phyloP scores from a whole-genome alignment of 2,329 filamentous ascomycete genomes.

The Botrytis aclada region DNA sequence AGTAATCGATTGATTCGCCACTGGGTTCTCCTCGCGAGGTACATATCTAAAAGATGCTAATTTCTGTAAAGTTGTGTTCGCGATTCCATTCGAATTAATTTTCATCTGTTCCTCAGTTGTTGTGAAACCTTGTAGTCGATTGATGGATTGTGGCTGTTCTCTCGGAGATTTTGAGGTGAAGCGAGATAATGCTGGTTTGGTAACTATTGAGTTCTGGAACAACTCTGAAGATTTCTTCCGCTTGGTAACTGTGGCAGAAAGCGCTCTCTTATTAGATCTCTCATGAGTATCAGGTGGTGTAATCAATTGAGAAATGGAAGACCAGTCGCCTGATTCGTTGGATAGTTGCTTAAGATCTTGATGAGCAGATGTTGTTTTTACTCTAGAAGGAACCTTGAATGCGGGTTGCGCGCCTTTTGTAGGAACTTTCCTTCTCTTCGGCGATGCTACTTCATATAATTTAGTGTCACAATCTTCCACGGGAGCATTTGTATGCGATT shows the following conservation, averaged over 20 bases:
- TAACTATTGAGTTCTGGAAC: slow-evolving; percentile 29
- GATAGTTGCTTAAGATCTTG: background rate
- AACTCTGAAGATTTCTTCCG: slow-evolving; percentile 18
- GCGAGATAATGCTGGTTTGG: slow-evolving; percentile 25
- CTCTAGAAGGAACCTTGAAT: slow-evolving; percentile 12
- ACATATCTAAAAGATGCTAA: slow-evolving; percentile 19
- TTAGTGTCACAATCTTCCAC: background rate
- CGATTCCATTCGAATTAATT: slow-evolving; percentile 11
- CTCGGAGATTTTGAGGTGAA: slow-evolving; percentile 17
- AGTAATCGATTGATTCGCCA: background rate
- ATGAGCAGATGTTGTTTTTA: background rate
- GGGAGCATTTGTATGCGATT: slow-evolving; percentile 18
- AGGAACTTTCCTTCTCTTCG: slow-evolving; percentile 6
- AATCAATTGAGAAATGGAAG: slow-evolving; percentile 20
- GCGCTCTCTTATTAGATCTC: slow-evolving; percentile 16
- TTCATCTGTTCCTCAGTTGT: slow-evolving; percentile 31
- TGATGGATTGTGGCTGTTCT: slow-evolving; percentile 15
- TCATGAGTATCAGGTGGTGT: slow-evolving; percentile 24
- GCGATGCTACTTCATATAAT: background rate
- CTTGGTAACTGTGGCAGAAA: slow-evolving; percentile 16
- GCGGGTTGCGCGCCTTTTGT: slow-evolving; percentile 3
- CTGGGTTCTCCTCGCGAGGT: background rate
- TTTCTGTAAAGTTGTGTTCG: slow-evolving; percentile 20
- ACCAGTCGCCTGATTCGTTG: background rate
- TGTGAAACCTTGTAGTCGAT: slow-evolving; percentile 28